Evolutionary conservation across 164 flowering plant species (phyloP).

Genomic region (Amborella trichopoda): DNA sequence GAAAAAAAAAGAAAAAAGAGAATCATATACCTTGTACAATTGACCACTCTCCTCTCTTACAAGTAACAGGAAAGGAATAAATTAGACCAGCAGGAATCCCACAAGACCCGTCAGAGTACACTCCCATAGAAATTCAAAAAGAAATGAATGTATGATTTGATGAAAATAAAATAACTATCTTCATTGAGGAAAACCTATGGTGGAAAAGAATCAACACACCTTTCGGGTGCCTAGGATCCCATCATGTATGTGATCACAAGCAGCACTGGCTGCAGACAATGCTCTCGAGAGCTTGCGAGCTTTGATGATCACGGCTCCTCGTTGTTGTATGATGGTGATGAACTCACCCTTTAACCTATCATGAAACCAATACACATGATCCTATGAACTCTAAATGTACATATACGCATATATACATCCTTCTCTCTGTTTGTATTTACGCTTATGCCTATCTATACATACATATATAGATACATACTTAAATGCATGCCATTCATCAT

Average conservation of each 20-base stretch:
- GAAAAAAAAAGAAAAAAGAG: too few relatives aligned
- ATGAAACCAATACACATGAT: neutral
- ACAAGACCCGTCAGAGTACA: conserved; percentile 85
- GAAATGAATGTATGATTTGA: neutral
- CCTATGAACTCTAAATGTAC: neutral
- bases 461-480: too few relatives aligned
- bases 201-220: conserved; percentile 21
- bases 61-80: conserved; percentile 89
- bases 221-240: conserved; percentile 83
- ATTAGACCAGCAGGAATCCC: conserved; percentile 57
- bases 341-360: conserved; percentile 60
- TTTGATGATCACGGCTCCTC: conserved; percentile 76
- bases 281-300: conserved; percentile 82
- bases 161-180: neutral
- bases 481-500: conserved; percentile 56
- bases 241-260: conserved; percentile 81
- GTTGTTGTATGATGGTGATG: conserved; percentile 63
- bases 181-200: neutral
- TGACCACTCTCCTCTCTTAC: conserved; percentile 77
- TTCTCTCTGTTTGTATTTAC: too few relatives aligned
- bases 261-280: conserved; percentile 87
- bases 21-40: conserved; percentile 80
- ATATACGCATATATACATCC: neutral
- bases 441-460: too few relatives aligned
- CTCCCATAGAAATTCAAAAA: conserved; percentile 61